phyloP scores from a whole-genome alignment of 257 asterid species.

The Solanum pennellii region DNA sequence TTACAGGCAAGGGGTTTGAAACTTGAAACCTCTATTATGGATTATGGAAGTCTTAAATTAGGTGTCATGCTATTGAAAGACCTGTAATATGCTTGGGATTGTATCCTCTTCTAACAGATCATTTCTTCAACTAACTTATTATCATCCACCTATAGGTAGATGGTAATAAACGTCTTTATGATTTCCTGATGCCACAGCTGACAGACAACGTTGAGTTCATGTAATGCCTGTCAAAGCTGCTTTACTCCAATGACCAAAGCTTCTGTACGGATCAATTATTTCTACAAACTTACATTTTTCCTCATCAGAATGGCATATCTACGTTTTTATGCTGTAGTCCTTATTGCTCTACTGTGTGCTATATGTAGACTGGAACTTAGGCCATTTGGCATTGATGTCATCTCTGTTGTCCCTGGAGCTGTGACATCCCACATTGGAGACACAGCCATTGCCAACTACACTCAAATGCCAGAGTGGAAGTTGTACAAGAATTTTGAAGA shows the following conservation, averaged over 20 bases:
- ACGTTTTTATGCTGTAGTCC: not conserved
- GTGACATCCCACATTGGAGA: slow-evolving; percentile 64
- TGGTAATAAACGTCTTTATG: not conserved
- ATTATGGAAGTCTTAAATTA: not conserved
- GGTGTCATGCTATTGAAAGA: not conserved
- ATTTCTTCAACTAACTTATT: not conserved
- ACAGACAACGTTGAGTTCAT: not conserved
- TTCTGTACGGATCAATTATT: not conserved
- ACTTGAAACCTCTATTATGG: not conserved
- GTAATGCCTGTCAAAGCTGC: not conserved
- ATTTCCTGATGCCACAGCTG: not conserved
- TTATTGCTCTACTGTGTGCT: not conserved
- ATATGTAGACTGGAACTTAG: slow-evolving; percentile 29
- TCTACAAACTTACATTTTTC: not conserved
- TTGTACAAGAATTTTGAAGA: slow-evolving; percentile 60
- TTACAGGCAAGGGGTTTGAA: not conserved
- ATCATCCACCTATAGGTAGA: not conserved
- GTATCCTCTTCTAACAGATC: not conserved
- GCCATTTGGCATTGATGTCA: slow-evolving; percentile 56
- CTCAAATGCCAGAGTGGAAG: slow-evolving; percentile 84
- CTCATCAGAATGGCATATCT: not conserved
- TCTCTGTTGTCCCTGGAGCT: slow-evolving; percentile 75
- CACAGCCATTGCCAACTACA: slow-evolving; percentile 41
- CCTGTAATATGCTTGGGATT: not conserved
- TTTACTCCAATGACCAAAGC: not conserved